Evolutionary conservation across 805 yeast species (phyloP).

Genomic region (Candida glaebosa): DNA sequence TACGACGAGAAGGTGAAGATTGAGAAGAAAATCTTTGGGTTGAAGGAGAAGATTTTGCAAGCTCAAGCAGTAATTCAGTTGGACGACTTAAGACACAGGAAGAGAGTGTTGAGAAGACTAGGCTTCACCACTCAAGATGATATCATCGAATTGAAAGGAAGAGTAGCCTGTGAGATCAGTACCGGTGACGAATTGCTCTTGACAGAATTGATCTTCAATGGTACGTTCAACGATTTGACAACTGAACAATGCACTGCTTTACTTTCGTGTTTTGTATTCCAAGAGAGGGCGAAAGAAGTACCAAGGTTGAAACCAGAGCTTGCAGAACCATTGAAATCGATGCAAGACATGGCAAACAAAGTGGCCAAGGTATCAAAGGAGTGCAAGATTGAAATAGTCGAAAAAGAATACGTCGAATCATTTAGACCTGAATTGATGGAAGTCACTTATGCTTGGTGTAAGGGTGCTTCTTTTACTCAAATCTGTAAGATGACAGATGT

Average conservation of each 20-base stretch:
- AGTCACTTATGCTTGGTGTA: conserved; percentile 94
- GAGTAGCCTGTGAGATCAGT: conserved; percentile 95
- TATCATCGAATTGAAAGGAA: conserved; percentile 91
- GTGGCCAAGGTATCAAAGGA: conserved; percentile 89
- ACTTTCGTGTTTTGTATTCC: conserved; percentile 93
- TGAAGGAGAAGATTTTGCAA: conserved; percentile 66
- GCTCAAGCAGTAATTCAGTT: conserved; percentile 91
- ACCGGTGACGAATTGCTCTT: conserved; percentile 83
- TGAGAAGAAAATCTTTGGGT: conserved; percentile 52
- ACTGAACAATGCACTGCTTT: conserved; percentile 92
- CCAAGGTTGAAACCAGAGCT: conserved; percentile 85
- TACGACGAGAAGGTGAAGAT: conserved; percentile 65
- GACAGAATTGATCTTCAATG: conserved; percentile 92
- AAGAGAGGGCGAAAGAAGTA: conserved; percentile 86
- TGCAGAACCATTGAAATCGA: conserved; percentile 83
- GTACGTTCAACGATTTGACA: conserved; percentile 83
- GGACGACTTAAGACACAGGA: conserved; percentile 90
- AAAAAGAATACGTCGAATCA: conserved; percentile 87
- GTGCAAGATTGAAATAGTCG: conserved; percentile 84
- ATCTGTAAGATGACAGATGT: conserved; percentile 99
- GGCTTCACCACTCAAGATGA: conserved; percentile 87
- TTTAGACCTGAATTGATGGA: conserved; percentile 96
- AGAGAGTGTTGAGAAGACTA: conserved; percentile 85
- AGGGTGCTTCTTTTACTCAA: conserved; percentile 93
- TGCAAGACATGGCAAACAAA: conserved; percentile 88